Evolutionary conservation across 75 land plant genomes (phyloP).

Genomic region (Pinus taeda): DNA sequence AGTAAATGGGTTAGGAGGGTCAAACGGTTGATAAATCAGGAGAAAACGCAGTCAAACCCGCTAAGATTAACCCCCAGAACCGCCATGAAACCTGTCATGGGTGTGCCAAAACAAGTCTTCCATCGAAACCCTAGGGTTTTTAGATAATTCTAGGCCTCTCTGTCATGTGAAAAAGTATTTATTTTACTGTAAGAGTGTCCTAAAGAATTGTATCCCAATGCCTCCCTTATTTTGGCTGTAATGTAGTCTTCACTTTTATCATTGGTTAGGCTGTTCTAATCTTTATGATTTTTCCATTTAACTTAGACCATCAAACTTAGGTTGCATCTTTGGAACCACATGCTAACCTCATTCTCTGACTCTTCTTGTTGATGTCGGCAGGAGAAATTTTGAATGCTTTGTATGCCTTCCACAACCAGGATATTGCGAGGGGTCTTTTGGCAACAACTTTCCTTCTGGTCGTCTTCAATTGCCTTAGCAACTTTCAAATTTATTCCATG

Average conservation of each 20-base stretch:
- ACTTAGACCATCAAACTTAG: neutral
- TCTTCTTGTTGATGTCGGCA: conserved; percentile 29
- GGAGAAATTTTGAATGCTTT: conserved; percentile 42
- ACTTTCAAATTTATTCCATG: conserved; percentile 72
- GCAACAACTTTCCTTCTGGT: conserved; percentile 55
- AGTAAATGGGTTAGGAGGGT: too few relatives aligned
- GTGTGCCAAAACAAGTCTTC: too few relatives aligned
- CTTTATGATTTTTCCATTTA: neutral
- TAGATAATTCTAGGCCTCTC: neutral
- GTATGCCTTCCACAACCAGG: conserved; percentile 31
- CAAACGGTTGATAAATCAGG: too few relatives aligned
- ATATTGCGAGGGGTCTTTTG: conserved; percentile 29
- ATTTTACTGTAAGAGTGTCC: neutral
- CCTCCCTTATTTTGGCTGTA: neutral
- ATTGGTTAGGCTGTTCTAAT: neutral
- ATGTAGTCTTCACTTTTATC: neutral
- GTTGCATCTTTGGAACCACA: neutral
- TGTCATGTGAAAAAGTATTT: neutral
- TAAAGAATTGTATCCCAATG: neutral
- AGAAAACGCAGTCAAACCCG: too few relatives aligned
- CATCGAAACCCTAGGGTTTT: too few relatives aligned
- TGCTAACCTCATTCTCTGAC: neutral
- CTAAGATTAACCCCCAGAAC: too few relatives aligned
- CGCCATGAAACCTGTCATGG: too few relatives aligned
- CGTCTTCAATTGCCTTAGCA: conserved; percentile 51